Evolutionary conservation across 2,329 filamentous ascomycete species (phyloP), one percentile per base, ranked within the genome.

Genomic region (Cladosporium sp.): DNA sequence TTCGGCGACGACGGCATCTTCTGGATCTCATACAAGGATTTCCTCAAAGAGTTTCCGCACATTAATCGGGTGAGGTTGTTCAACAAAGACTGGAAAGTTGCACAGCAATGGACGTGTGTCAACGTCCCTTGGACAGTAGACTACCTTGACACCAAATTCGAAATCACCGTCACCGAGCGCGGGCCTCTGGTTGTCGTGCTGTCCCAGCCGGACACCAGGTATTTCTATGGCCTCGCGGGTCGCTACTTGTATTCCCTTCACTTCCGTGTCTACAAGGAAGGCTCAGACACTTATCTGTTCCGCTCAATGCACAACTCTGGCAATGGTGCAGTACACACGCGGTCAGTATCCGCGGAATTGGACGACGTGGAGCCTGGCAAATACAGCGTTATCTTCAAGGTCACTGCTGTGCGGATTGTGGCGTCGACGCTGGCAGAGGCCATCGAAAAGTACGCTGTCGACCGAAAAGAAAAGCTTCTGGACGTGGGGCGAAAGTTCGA

Each of bases 341-440:
- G 90, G 6, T 89, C 88, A 1, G 87, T 92, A 39, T 92, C 88
- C 52, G 86, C 89, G 1, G 90, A 94, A 70, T 79, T 94, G 8
- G 65, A 69, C 17, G 80, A 87, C 37, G 83, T 95, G 25, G 85
- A 89, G 19, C 82, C 87, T 0, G 90, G 90, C 11, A 84, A 82
- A 43, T 95, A 95, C 73, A 84, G 84, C 6, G 84, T 95, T 4
- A 79, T 90, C 20, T 82, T 93, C 71, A 91, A 89, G 69, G 82
- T 94, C 59, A 85, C 86, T 7, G 88, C 88, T 1, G 81, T 80
- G 17, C 83, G 87, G n/a, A 67, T 72, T 4, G 70, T 79, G 25
- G 74, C 80, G 8, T 73, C 76, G 0, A 78, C 82, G 0, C 82
- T 88, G 15, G 87, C 91, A 62, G 82, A 90, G 38, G 84, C 88